phyloP scores from a whole-genome alignment of 176 grass and related monocot genomes.

The Eleusine coracana region DNA sequence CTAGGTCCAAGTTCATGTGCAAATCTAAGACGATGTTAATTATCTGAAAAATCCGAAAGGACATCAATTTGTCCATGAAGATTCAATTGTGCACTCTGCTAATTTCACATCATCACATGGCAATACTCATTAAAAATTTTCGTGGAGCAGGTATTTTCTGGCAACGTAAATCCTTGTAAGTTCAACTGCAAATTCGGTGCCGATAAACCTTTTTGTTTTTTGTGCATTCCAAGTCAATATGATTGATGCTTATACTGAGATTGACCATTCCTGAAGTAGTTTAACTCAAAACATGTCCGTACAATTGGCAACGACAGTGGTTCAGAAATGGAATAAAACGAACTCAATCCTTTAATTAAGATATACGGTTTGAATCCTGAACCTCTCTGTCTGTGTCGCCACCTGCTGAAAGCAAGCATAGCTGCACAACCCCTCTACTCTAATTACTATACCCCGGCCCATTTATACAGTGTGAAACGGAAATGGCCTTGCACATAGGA shows the following conservation, averaged over 20 bases:
- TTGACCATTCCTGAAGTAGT: too few species aligned
- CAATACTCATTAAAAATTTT: neutral
- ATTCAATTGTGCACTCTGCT: neutral
- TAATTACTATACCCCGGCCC: too few species aligned
- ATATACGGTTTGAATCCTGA: conserved; percentile 38
- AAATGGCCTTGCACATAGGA: too few species aligned
- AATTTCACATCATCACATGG: neutral
- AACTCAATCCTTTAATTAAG: neutral
- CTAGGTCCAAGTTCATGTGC: conserved; percentile 26
- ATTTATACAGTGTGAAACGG: too few species aligned
- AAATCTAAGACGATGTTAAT: neutral
- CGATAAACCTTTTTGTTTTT: neutral
- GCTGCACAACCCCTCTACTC: too few species aligned
- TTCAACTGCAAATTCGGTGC: conserved; percentile 1
- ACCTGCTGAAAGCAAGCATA: too few species aligned
- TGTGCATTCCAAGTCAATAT: conserved; percentile 26
- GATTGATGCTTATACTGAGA: neutral
- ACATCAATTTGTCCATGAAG: neutral
- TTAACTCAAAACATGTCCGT: too few species aligned
- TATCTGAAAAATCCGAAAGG: neutral
- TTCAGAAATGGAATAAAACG: too few species aligned
- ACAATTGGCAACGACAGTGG: too few species aligned
- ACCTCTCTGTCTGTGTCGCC: neutral
- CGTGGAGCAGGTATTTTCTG: neutral
- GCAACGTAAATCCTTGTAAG: neutral